Base-by-base conservation (phyloP, 768 basidiomycete genomes). In the Russula griseocarnosa region DNA sequence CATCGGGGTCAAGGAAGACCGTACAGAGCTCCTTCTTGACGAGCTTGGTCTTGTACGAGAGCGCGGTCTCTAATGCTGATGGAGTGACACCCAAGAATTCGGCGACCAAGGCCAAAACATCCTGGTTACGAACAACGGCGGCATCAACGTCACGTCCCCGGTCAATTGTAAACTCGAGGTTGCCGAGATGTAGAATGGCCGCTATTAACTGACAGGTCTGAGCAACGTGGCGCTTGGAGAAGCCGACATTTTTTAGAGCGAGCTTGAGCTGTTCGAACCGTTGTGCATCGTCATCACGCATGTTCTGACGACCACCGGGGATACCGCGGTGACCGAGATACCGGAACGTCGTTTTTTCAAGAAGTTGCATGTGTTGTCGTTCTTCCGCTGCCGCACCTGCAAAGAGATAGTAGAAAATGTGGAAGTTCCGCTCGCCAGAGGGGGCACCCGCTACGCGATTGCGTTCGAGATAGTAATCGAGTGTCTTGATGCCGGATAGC, bases 21-120 rank as follows among this genome's bases (percentile, higher is more conserved):
- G 94, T 97, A 74, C 94, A 97, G n/a, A 97, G 79, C 75, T 98
- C 95, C 77, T 94, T 97, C 74, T 93, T 90, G 71, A 98, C 85
- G 60, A 98, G 78, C 74, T 91, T 92, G 1, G 92, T 94, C 77
- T 88, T 91, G 83, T 94, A 96, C 0, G 93, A 91, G 47, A 99
- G 79, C 0, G 90, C 82, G 2, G 80, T 81, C 73, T 96, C 94
- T 18, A 98, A 81, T 0, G 84, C 84, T 3, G 81, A 73, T 1
- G 88, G 73, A 38, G 83, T 80, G 3, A 98, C 86, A 16, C 96
- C 97, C 11, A 99, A 79, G 75, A 98, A 97, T 61, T 96, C 94
- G 18, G 94, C 85, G 22, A 93, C 92, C 22, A 92, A 83, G 28
- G 82, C 82, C n/a, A 96, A 82, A 1, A 87, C 76, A 57, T 97